Evolutionary conservation across 805 yeast species (phyloP).

Genomic region (Cyberlindnera xishuangbannaensis): DNA sequence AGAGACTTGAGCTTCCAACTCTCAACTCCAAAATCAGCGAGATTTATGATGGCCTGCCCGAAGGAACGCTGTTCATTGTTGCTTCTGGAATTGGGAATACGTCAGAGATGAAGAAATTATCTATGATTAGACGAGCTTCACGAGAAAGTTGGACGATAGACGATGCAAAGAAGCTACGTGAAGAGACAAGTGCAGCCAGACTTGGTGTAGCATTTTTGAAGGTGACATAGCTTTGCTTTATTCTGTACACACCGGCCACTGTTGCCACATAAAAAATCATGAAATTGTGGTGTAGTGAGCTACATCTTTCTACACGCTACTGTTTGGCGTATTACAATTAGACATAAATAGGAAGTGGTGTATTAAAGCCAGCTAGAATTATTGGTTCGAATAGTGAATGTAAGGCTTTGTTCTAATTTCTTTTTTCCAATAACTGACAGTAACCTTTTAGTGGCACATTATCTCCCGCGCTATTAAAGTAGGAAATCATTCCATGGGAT

Average conservation of each 20-base stretch:
- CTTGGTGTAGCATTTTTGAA: slow-evolving; percentile 53
- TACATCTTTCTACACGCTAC: too few species aligned
- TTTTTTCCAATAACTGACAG: too few species aligned
- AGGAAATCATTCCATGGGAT: too few species aligned
- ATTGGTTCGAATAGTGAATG: slow-evolving; percentile 54
- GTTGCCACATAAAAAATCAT: too few species aligned
- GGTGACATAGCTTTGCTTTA: too few species aligned
- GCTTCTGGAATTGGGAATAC: slow-evolving; percentile 62
- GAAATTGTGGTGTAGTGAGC: too few species aligned
- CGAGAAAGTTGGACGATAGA: slow-evolving; percentile 47
- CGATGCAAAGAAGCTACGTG: slow-evolving; percentile 41
- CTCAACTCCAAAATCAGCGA: slow-evolving; percentile 40
- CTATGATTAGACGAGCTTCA: slow-evolving; percentile 33
- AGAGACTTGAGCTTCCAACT: slow-evolving; percentile 2
- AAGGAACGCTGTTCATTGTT: slow-evolving; percentile 53
- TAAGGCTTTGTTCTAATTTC: slow-evolving; percentile 45
- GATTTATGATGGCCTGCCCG: slow-evolving; percentile 50
- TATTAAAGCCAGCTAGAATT: too few species aligned
- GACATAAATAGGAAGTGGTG: too few species aligned
- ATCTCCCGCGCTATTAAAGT: not conserved
- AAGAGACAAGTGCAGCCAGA: slow-evolving; percentile 48
- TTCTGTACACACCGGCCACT: too few species aligned
- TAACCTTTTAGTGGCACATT: too few species aligned
- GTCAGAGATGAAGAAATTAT: slow-evolving; percentile 37
- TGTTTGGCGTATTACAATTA: too few species aligned